Evolutionary conservation across 257 asterid genomes (phyloP).

Genomic region (Voacanga thouarsii): DNA sequence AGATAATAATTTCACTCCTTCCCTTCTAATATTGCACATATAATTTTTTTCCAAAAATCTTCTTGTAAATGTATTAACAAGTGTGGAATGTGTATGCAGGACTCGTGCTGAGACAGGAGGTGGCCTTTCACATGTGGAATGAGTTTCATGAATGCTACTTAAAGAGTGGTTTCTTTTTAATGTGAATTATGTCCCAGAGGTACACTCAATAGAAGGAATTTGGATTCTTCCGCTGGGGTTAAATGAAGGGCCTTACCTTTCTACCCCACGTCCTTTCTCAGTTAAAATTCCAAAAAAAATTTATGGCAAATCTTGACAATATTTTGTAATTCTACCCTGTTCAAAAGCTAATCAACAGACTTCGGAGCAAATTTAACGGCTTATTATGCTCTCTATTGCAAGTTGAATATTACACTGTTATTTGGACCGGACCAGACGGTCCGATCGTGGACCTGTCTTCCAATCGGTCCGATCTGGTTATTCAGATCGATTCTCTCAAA

Average conservation of each 20-base stretch:
- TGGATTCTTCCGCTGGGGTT: background rate
- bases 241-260: background rate
- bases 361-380: background rate
- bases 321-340: background rate
- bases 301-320: background rate
- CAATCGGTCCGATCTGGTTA: too few relatives aligned
- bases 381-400: too few relatives aligned
- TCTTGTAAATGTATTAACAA: background rate
- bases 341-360: background rate
- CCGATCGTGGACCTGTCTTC: too few relatives aligned
- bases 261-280: background rate
- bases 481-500: too few relatives aligned
- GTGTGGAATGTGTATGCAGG: conserved; percentile 42
- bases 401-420: too few relatives aligned
- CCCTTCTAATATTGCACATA: background rate
- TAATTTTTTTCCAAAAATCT: background rate
- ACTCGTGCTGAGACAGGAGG: conserved; percentile 76
- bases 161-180: background rate
- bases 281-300: background rate
- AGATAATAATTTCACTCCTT: too few relatives aligned
- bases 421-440: too few relatives aligned
- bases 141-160: conserved; percentile 15
- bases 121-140: conserved; percentile 69
- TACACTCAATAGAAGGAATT: background rate
- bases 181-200: background rate